Conservation (phyloP, 176 grass and related monocot genomes). For the Zoysia pacifica region DNA sequence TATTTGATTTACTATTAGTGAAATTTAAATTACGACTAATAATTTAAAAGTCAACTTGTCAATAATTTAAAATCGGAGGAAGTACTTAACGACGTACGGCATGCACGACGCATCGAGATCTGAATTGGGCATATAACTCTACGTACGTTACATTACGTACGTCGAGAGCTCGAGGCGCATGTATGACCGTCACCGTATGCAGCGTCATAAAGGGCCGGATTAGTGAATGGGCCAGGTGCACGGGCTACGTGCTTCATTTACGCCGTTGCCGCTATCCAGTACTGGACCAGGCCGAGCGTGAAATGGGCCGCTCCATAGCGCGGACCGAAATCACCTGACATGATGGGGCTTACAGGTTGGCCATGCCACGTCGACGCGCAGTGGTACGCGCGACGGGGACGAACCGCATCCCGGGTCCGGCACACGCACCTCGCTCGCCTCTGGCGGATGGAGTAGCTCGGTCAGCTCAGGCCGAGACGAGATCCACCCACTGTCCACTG, state of each 20-base stretch:
- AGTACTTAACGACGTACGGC: neutral
- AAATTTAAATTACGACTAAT: too few species aligned
- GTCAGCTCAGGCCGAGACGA: conserved; percentile 26
- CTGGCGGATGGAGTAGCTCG: neutral
- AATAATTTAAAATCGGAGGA: too few species aligned
- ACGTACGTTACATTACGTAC: neutral
- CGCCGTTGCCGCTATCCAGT: neutral
- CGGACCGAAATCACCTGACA: neutral
- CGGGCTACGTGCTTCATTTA: neutral
- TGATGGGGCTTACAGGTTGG: neutral
- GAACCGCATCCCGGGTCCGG: too few species aligned
- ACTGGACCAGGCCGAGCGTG: neutral
- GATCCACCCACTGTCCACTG: conserved; percentile 28
- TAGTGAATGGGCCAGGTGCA: neutral
- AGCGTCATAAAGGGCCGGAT: too few species aligned
- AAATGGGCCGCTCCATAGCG: neutral
- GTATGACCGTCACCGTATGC: too few species aligned
- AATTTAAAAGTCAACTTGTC: too few species aligned
- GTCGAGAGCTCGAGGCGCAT: too few species aligned
- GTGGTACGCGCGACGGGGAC: neutral
- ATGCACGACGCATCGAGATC: neutral
- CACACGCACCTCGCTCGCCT: neutral
- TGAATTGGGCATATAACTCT: neutral
- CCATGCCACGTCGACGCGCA: neutral
- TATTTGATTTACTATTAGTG: too few species aligned